Base-by-base conservation (phyloP, 2,329 filamentous ascomycete genomes). In the Sclerotinia minor region DNA sequence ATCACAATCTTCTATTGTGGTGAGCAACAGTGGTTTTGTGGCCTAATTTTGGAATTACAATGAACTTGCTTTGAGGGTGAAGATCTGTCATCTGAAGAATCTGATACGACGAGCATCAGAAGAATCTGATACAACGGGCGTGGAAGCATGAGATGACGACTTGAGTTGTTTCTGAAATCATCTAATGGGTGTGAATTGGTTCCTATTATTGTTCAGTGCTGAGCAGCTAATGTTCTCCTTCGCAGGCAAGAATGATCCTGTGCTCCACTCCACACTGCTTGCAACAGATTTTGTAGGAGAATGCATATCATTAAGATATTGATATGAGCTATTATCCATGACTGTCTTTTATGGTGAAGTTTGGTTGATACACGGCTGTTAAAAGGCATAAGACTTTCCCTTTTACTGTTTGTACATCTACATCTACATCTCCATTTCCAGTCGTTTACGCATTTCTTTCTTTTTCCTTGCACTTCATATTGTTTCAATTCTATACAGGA, bases 281-380 rank as follows among this genome's bases (percentile, higher is more conserved):
- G 45, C 59, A 50, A 63, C 59, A 63, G 45, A 50, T 63, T 38
- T 50, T 63, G 59, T 63, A 63, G 59, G 59, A 63, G 59, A 52
- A 41, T 41, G 26, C 15, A 17, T 38, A 15, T 17, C 38, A 7
- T 63, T 29, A 47, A 49, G 58, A 44, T 38, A 44, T 45, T 13
- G 17, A 38, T 17, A 49, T 41, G 45, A 32, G 26, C 58, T 61
- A 49, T 61, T 61, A 24, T 6, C 44, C 21, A 49, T 49, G 44
- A 35, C 29, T 13, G 15, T 24, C 21, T 35, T 61, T 7, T 35
- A 49, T 61, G 13, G 11, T 61, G 58, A 41, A 45, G 3, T 50
- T 50, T 52, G 24, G 32, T 19, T 50, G 32, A n/a, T 38, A 38
- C 21, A 63, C 19, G 9, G 19, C 15, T 50, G 21, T 50, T 63